Conservation (phyloP, 257 asterid genomes). For the Petrea volubilis region DNA sequence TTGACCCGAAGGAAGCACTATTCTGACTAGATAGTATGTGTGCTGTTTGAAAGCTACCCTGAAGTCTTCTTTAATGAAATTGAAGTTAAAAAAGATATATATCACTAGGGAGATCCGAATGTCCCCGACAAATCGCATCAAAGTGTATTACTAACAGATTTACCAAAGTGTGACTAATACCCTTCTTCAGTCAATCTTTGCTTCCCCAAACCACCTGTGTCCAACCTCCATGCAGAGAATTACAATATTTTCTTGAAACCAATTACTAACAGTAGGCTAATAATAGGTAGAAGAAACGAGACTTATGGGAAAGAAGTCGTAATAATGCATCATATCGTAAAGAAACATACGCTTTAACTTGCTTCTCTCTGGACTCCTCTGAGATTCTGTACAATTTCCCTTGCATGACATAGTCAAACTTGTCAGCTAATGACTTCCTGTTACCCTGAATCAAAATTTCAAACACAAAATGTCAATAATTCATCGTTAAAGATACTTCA, state of each 20-base stretch:
- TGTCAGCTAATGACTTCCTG: constrained; percentile 82
- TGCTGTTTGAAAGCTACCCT: neutral
- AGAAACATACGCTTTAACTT: constrained; percentile 72
- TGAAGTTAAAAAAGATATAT: neutral
- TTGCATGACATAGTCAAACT: constrained; percentile 91
- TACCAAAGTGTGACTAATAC: neutral
- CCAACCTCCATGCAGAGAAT: no score
- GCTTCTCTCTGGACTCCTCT: constrained; percentile 59
- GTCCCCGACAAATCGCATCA: no score
- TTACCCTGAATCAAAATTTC: constrained; percentile 52
- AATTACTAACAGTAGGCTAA: neutral
- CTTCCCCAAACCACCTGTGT: no score
- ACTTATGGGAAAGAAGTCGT: neutral
- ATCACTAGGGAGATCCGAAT: no score
- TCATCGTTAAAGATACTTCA: neutral
- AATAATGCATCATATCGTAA: neutral
- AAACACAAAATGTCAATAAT: neutral
- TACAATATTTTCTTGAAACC: neutral
- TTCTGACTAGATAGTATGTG: neutral
- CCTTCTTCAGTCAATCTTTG: no score
- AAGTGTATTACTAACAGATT: neutral
- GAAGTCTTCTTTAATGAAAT: neutral
- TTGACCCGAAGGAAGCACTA: neutral
- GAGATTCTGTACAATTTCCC: constrained; percentile 85
- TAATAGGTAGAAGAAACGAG: no score